These are phyloP conservation scores for Camelina neglecta DNA, from an alignment of 345 rosid genomes.

Conservation along the genomic window DNA sequence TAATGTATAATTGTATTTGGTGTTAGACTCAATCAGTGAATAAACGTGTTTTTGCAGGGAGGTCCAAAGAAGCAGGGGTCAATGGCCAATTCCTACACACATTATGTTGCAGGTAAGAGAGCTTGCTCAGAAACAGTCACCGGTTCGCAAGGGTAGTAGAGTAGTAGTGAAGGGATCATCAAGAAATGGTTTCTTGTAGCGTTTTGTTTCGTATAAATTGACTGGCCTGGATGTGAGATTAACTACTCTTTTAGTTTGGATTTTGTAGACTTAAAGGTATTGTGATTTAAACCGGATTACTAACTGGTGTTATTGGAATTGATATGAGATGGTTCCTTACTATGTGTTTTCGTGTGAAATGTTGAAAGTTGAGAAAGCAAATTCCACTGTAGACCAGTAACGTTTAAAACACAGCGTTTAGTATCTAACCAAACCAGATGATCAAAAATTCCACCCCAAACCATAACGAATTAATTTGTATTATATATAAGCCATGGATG, in stretches of 20 bases:
- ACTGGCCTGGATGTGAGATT: no score
- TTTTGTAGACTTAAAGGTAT: slow-evolving; percentile 26
- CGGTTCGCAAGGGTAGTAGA: slow-evolving; percentile 48
- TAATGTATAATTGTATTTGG: not conserved
- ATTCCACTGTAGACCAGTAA: not conserved
- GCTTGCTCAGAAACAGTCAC: slow-evolving; percentile 73
- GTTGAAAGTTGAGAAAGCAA: slow-evolving; percentile 3
- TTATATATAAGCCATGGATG: no score
- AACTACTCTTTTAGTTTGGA: not conserved
- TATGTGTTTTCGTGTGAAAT: slow-evolving; percentile 3
- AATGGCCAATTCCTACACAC: slow-evolving; percentile 65
- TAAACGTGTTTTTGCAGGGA: slow-evolving; percentile 63
- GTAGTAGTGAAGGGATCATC: slow-evolving; percentile 45
- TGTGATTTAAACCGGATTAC: slow-evolving; percentile 10
- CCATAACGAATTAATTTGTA: no score
- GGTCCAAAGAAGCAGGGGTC: slow-evolving; percentile 65
- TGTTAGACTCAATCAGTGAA: slow-evolving; percentile 1
- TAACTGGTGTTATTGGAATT: slow-evolving; percentile 1
- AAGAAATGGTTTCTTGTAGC: slow-evolving; percentile 64
- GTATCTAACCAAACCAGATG: not conserved
- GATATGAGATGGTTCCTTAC: slow-evolving; percentile 8
- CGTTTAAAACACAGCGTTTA: slow-evolving; percentile 1
- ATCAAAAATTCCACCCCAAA: not conserved
- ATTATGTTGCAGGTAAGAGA: slow-evolving; percentile 75
- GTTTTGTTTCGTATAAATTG: not conserved